These are phyloP conservation scores for Solanum chilense DNA, from an alignment of 257 asterid genomes.

Conservation along the genomic window DNA sequence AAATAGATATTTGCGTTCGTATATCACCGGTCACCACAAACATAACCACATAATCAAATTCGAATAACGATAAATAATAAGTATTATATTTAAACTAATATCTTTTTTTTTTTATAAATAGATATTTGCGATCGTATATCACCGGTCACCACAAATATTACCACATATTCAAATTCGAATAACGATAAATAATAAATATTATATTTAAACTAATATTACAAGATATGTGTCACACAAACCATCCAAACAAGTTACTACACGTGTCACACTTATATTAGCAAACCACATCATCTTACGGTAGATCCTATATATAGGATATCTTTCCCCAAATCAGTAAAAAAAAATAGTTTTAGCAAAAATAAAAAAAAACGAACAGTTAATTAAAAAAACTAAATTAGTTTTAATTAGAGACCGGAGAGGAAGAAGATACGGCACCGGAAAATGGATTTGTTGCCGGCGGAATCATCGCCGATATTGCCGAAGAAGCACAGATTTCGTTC, in stretches of 20 bases:
- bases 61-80: fast-evolving
- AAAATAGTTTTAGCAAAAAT: too few relatives aligned
- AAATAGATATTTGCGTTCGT: not conserved
- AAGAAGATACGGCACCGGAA: not conserved
- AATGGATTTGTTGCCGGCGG: slow-evolving; percentile 81
- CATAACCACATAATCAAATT: not conserved
- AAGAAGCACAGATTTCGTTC: slow-evolving; percentile 73
- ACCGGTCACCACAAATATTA: not conserved
- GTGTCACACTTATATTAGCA: not conserved
- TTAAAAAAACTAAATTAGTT: not conserved
- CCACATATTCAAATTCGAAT: not conserved
- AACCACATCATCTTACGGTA: not conserved
- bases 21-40: not conserved
- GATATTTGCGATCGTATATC: not conserved
- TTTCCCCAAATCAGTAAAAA: not conserved
- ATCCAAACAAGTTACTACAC: not conserved
- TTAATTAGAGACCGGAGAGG: not conserved
- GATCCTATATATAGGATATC: not conserved
- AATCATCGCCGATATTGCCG: slow-evolving; percentile 44
- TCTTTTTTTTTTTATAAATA: not conserved
- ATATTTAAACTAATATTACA: too few relatives aligned
- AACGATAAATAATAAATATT: not conserved
- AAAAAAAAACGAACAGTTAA: not conserved
- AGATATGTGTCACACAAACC: not conserved
- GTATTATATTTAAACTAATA: not conserved